A percentile compares a stretch with the other conserved stretches of the same genome.
Conservation (phyloP, 2,329 filamentous ascomycete species). For the Penicillium corylophilum region DNA sequence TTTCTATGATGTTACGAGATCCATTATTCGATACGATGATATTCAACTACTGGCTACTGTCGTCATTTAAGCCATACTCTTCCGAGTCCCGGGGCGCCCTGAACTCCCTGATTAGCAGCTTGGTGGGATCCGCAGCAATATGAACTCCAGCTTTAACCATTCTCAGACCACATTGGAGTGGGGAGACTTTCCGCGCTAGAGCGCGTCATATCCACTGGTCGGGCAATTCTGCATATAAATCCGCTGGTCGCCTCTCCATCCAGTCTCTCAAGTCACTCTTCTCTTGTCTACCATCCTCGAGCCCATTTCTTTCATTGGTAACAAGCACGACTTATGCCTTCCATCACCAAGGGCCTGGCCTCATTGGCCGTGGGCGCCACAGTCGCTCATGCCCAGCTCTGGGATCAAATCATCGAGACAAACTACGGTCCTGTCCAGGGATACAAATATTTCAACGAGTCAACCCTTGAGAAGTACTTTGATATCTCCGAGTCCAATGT, state of each 20-base stretch:
- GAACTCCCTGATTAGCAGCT: not conserved
- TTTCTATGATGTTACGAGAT: no score
- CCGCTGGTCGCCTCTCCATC: not conserved
- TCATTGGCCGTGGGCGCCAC: conserved; percentile 11
- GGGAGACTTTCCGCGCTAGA: not conserved
- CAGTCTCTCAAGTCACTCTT: no score
- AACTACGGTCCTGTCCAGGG: conserved; percentile 19
- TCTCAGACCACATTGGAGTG: not conserved
- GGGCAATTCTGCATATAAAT: not conserved
- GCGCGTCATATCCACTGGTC: not conserved
- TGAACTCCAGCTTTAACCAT: not conserved
- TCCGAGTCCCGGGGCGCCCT: conserved; percentile 1
- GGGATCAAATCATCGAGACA: conserved; percentile 20
- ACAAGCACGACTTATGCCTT: no score
- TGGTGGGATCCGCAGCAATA: not conserved
- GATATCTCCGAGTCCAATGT: conserved; percentile 19
- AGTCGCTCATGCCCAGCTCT: conserved; percentile 20
- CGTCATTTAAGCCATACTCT: not conserved
- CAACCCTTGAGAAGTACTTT: conserved; percentile 22
- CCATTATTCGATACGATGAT: no score
- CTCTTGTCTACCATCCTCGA: no score
- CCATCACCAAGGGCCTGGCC: conserved; percentile 5
- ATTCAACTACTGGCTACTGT: not conserved
- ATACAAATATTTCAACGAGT: conserved; percentile 23
- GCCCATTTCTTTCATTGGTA: no score